Evolutionary conservation across 2,329 filamentous ascomycete genomes (phyloP).

Genomic region (Alternaria brassicae): DNA sequence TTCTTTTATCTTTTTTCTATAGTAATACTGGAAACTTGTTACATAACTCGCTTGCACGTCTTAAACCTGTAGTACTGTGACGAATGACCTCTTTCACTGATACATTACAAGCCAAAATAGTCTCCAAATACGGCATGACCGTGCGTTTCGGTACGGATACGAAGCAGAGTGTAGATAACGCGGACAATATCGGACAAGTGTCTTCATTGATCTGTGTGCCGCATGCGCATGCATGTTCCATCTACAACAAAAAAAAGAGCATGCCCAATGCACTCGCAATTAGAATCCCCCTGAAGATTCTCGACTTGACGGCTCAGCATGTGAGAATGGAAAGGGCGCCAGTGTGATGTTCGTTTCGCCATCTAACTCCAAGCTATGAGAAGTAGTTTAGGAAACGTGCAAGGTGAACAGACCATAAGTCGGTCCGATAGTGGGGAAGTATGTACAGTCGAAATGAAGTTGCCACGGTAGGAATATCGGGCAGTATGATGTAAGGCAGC

Average conservation of each 20-base stretch:
- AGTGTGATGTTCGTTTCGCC: constrained; percentile 8
- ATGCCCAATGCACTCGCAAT: constrained; percentile 6
- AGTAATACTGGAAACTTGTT: neutral
- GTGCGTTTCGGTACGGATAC: neutral
- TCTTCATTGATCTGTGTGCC: constrained; percentile 18
- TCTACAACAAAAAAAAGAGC: neutral
- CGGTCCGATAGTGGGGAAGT: constrained; percentile 17
- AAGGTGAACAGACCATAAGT: neutral
- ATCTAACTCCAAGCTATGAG: constrained; percentile 18
- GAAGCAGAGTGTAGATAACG: constrained; percentile 1
- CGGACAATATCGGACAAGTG: constrained; percentile 1
- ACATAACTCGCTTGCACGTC: neutral
- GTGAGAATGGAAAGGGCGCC: constrained; percentile 1
- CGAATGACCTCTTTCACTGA: neutral
- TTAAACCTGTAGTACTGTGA: neutral
- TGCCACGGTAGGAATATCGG: neutral
- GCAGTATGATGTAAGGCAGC: constrained; percentile 1
- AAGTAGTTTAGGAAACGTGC: constrained; percentile 2
- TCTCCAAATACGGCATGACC: neutral
- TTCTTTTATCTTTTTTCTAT: too few species aligned
- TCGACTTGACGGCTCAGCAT: neutral
- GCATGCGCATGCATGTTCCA: constrained; percentile 9
- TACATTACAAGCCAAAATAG: neutral
- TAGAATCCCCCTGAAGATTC: neutral
- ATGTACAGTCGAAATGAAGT: constrained; percentile 18